Evolutionary conservation across 1,284 basidiomycete species (phyloP), one percentile per base, ranked within the genome.

Genomic region (Apiotrichum siamense): DNA sequence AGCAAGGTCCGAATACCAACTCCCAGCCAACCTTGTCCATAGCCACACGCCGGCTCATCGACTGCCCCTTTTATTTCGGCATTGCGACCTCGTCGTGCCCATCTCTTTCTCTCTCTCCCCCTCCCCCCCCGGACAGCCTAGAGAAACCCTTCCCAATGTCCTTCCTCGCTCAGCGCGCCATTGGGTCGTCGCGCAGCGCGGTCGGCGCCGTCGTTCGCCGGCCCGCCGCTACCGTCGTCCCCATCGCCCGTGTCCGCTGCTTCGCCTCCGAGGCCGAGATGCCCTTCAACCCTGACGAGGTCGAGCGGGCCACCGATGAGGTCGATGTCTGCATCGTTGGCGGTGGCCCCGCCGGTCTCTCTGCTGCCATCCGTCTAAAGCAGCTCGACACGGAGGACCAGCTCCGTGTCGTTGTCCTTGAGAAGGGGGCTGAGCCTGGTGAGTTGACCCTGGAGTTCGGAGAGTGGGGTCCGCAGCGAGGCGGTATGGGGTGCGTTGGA

Each of bases 321-420:
- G 91, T 91, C 44, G 94, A 98, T 64, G 92, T 97, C 31, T 92
- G 92, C 72, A 97, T 98, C 64, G 92, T 97, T 57, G 94, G 94
- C 23, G 93, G 82, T 15, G 96, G 94, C 1, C 94, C 94, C 3
- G 92, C 94, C 0, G 94, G 96, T 29, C 80, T 98, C 53, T 87
- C 85, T 63, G 93, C 94, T n/a, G 96, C 94, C 4, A 98, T 98
- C 64, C 81, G 88, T 29, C 78, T 98, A 52, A 97, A 96, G 77
- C 93, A 98, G 75, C 82, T 97, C 38, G 90, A 93, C 65, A 77
- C 82, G 59, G 84, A 83, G 1, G 82, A 83, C 55, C 86, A 92
- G 57, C 79, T 97, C 27, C 80, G 94, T 25, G 92, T 98, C 13
- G 88, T 98, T 36, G 86, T 98, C 0, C 79, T 98, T 12, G 96